Evolutionary conservation across 106 monocot species (phyloP).

Genomic region (Dendrobium catenatum): DNA sequence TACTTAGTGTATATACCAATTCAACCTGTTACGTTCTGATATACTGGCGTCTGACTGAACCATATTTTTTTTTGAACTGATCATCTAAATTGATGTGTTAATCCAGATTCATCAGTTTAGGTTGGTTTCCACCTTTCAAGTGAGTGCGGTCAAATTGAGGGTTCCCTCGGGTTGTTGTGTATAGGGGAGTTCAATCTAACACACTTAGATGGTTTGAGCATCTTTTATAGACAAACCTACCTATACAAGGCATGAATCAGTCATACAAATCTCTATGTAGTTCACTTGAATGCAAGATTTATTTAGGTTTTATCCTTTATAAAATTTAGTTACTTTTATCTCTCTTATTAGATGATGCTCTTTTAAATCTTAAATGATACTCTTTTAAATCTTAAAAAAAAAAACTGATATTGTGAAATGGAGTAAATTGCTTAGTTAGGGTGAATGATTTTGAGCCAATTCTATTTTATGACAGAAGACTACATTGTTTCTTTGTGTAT

Average conservation of each 20-base stretch:
- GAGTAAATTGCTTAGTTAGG: background rate
- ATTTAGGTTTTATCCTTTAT: no score
- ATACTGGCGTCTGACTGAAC: background rate
- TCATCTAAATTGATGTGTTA: background rate
- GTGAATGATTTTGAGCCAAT: background rate
- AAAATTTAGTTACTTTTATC: no score
- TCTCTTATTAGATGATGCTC: no score
- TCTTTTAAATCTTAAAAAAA: background rate
- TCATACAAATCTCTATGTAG: no score
- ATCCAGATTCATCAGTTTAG: background rate
- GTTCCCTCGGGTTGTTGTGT: no score
- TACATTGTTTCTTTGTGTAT: background rate
- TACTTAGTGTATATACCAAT: background rate
- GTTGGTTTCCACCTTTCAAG: background rate
- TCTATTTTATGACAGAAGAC: background rate
- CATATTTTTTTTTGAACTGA: background rate
- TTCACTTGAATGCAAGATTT: no score
- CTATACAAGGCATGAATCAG: no score
- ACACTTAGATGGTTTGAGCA: no score
- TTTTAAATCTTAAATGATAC: background rate
- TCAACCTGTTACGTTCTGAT: background rate
- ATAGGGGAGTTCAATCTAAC: no score
- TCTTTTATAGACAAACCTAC: no score
- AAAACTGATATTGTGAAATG: background rate
- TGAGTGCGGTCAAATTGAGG: background rate